Evolutionary conservation across 495 filamentous ascomycete genomes (phyloP).

Genomic region (Penicillium turbatum): DNA sequence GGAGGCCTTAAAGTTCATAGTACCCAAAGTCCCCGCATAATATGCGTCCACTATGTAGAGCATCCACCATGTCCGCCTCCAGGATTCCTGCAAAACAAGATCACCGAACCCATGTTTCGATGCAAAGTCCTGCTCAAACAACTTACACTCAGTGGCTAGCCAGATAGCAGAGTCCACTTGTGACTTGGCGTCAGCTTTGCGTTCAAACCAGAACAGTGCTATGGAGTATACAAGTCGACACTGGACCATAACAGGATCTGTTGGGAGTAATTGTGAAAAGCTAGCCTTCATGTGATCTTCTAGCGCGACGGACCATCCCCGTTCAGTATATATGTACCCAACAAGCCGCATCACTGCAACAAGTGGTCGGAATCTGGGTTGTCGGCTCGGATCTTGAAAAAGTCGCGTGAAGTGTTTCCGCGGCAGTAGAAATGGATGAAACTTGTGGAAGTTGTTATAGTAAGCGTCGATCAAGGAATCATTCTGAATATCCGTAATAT

Average conservation of each 20-base stretch:
- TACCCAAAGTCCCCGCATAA: constrained; percentile 29
- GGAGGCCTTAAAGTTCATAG: constrained; percentile 46
- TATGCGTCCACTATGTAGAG: constrained; percentile 29
- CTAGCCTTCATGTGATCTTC: no score
- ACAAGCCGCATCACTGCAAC: no score
- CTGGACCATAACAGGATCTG: constrained; percentile 31
- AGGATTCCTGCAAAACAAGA: constrained; percentile 24
- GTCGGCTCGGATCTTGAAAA: no score
- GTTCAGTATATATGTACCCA: no score
- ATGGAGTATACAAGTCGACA: constrained; percentile 32
- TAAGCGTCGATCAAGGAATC: no score
- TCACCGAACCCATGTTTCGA: constrained; percentile 16
- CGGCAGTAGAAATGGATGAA: no score
- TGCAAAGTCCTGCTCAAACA: constrained; percentile 23
- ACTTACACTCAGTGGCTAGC: constrained; percentile 38
- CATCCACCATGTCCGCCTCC: constrained; percentile 40
- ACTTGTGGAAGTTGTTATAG: no score
- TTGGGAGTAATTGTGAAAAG: neutral
- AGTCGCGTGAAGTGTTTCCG: no score
- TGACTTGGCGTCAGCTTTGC: constrained; percentile 19
- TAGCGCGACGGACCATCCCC: no score
- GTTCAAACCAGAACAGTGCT: constrained; percentile 31
- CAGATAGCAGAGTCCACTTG: constrained; percentile 21
- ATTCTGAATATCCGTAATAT: no score
- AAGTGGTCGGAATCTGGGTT: no score